phyloP scores from a whole-genome alignment of 192 early-diverging fungal species.

The Funneliformis mosseae region DNA sequence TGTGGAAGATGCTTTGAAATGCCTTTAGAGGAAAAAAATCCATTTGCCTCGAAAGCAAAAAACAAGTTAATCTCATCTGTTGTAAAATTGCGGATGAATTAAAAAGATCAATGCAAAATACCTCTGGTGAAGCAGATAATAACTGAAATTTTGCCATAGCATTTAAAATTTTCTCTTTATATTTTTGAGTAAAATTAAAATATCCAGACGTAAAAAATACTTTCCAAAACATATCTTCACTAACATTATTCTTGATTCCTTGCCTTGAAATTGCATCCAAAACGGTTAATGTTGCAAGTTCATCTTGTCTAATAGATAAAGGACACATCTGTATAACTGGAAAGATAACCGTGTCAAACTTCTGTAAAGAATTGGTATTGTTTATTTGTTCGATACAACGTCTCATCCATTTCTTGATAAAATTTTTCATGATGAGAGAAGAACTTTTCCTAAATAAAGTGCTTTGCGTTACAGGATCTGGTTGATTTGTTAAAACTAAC shows the following conservation, averaged over 20 bases:
- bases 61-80: neutral
- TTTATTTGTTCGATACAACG: constrained; percentile 21
- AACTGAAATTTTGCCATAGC: constrained; percentile 68
- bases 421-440: constrained; percentile 48
- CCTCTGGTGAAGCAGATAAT: constrained; percentile 84
- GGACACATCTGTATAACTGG: constrained; percentile 89
- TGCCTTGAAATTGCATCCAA: constrained; percentile 55
- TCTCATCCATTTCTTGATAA: constrained; percentile 51
- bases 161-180: constrained; percentile 63
- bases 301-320: constrained; percentile 80
- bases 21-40: constrained; percentile 85
- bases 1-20: constrained; percentile 86
- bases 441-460: constrained; percentile 58
- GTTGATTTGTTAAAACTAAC: constrained; percentile 29
- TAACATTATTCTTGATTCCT: constrained; percentile 15
- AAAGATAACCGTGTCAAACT: constrained; percentile 66
- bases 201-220: constrained; percentile 86
- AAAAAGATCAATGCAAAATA: constrained; percentile 33
- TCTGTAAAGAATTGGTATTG: neutral
- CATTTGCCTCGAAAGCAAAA: constrained; percentile 74
- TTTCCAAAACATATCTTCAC: constrained; percentile 51
- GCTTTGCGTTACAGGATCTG: constrained; percentile 65
- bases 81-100: neutral
- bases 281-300: constrained; percentile 61
- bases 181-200: constrained; percentile 83